Base-by-base conservation (phyloP, 202 grass and related monocot genomes). In the Elaeis oleifera region DNA sequence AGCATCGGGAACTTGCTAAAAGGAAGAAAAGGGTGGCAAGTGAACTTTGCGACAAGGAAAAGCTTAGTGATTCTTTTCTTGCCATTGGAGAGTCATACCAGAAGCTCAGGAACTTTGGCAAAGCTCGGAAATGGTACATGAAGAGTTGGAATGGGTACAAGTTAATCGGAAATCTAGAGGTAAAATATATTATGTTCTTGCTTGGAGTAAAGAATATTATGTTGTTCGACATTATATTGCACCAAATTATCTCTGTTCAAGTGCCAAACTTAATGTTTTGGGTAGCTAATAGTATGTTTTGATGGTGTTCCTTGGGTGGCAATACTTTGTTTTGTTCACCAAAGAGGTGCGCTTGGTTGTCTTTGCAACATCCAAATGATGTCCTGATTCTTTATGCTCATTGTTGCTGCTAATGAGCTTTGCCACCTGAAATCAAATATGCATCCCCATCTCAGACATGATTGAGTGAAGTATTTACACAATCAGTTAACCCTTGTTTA, bases 1-100 rank as follows among this genome's bases (percentile, higher is more conserved):
- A 97, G 92, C 82, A 81, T 81, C 85, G 44, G 62, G 82, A 86
- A 78, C 89, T 83, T 74, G 79, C 92, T 4, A 91, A 97, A 97
- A 55, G 24, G 50, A 91, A 86, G 65, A 97, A 97, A 78, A 83
- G 68, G 71, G 79, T 91, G 56, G 70, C 88, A 18, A 65, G 18
- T 31, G 77, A 85, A 61, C 81, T 97, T 64, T 50, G 25, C 20
- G 92, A 91, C 49, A 86, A 86, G 64, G 87, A 91, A 76, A 97
- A 97, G 72, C 65, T 79, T 60, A 76, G 88, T 60, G 88, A 97
- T 76, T 76, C 92, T 73, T 72, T 71, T 74, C 68, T 91, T 16
- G 70, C 15, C 19, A 74, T 97, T 54, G 92, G 82, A 51, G 92
- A 97, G 71, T 91, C 92, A 6, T 91, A 91, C 64, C 81, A 81